These are phyloP conservation scores for Poa annua DNA, from an alignment of 176 grass and related monocot genomes.

Conservation along the genomic window DNA sequence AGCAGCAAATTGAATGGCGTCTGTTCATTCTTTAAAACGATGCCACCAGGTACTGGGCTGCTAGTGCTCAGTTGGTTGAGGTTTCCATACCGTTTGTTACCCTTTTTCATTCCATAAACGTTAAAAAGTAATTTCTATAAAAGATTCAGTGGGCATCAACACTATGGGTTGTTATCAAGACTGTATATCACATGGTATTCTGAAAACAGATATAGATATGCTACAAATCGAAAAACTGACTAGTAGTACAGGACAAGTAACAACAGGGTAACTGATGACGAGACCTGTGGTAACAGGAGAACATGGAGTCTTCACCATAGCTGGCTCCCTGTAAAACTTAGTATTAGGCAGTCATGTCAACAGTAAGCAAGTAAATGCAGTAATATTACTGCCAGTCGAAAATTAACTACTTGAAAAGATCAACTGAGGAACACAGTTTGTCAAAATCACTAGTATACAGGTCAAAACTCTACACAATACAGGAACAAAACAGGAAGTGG, in stretches of 20 bases:
- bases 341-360: conserved; percentile 36
- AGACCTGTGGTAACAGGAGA: conserved; percentile 76
- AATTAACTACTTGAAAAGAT: conserved; percentile 23
- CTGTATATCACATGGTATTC: conserved; percentile 19
- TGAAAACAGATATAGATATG: conserved; percentile 28
- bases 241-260: conserved; percentile 22
- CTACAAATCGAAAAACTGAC: conserved; percentile 7
- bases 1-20: too few species aligned
- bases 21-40: too few species aligned
- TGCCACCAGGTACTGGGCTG: too few species aligned
- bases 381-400: conserved; percentile 11
- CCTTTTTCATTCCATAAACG: too few species aligned
- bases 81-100: too few species aligned
- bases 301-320: conserved; percentile 69
- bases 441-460: conserved; percentile 7
- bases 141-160: too few species aligned
- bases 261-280: conserved; percentile 33
- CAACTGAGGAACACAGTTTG: conserved; percentile 34
- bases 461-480: neutral
- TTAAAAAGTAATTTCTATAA: too few species aligned
- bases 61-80: too few species aligned
- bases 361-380: conserved; percentile 25
- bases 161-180: neutral
- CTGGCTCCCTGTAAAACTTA: conserved; percentile 52
- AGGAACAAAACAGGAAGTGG: neutral